Base-by-base conservation (phyloP, 441 rosid species). In the Erodium texanum region DNA sequence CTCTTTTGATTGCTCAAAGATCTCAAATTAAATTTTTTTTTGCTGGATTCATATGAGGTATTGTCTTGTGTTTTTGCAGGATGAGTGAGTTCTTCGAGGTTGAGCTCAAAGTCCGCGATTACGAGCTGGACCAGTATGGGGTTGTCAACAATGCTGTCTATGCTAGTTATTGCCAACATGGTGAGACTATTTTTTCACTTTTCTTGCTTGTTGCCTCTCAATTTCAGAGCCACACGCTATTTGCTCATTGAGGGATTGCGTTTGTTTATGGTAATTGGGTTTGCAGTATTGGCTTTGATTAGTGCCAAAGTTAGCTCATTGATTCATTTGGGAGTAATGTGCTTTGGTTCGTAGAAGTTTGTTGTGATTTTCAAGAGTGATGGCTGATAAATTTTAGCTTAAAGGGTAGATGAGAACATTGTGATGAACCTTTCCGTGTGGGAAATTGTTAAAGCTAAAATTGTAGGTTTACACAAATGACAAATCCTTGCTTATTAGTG, bases 71-170 rank as follows among this genome's bases (percentile, higher is more conserved):
- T 41, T 41, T 41, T 73, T 32, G 80, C 81, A 86, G 87, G 48
- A 90, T 87, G 90, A 73, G 77, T 54, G 76, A 71, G 43, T 87
- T 83, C 45, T 72, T 82, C 32, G 91, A 85, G 48, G 59, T 82
- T 38, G 93, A 87, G 76, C 78, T 90, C 23, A 84, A 84, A 80
- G 95, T 90, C 27, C 82, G 94, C 15, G 96, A 92, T 68, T 87
- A 87, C 75, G 92, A 92, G 70, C 78, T 92, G 78, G 97, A 89
- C 83, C 94, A 87, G 69, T 92, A 78, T 71, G 91, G 98, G 58
- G 98, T 89, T 45, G 96, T 87, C 67, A 89, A 92, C 80, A 89
- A 89, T 83, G 91, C 94, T 29, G 84, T 85, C 66, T 91, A 91
- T 62, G 87, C 96, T 11, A 89, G 84, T 75, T 86, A 89, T 61